Conservation (phyloP, 1,284 basidiomycete genomes). For the Dichomitus squalens region DNA sequence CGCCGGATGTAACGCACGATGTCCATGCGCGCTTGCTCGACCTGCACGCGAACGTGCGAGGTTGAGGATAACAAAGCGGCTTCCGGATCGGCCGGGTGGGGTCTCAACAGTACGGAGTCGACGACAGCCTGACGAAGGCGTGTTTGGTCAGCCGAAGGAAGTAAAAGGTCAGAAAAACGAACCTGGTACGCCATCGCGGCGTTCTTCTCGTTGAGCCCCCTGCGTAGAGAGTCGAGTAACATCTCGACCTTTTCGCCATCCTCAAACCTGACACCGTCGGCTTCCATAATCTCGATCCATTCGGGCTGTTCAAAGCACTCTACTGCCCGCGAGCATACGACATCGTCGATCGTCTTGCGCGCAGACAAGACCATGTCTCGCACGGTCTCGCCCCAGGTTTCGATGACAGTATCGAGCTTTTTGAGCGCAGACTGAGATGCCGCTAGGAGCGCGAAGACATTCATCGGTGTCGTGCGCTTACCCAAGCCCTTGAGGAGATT, state of each 20-base stretch:
- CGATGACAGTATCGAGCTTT: conserved; percentile 55
- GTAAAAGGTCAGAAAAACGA: conserved; percentile 16
- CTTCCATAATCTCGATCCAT: conserved; percentile 72
- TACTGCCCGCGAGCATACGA: conserved; percentile 60
- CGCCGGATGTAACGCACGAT: conserved; percentile 68
- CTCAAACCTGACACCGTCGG: conserved; percentile 71
- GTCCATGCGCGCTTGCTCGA: conserved; percentile 74
- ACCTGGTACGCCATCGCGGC: conserved; percentile 79
- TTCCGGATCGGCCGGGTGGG: conserved; percentile 60
- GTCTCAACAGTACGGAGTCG: conserved; percentile 70
- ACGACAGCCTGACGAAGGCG: conserved; percentile 67
- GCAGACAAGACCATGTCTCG: conserved; percentile 65
- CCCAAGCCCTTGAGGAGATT: conserved; percentile 70
- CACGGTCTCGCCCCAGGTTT: conserved; percentile 69
- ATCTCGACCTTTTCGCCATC: conserved; percentile 73
- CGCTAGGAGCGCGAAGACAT: conserved; percentile 68
- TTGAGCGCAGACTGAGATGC: conserved; percentile 66
- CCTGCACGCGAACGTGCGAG: conserved; percentile 63
- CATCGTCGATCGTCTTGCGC: conserved; percentile 60
- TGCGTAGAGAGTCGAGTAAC: conserved; percentile 65
- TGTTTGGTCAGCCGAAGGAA: conserved; percentile 2
- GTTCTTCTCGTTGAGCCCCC: conserved; percentile 60
- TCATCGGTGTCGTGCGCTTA: conserved; percentile 64
- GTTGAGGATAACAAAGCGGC: conserved; percentile 65
- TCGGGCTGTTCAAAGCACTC: conserved; percentile 68